Percentiles rank a stretch among this genome's conserved stretches.
phyloP scores from a whole-genome alignment of 2,329 filamentous ascomycete genomes.

The Botrytis medusae region DNA sequence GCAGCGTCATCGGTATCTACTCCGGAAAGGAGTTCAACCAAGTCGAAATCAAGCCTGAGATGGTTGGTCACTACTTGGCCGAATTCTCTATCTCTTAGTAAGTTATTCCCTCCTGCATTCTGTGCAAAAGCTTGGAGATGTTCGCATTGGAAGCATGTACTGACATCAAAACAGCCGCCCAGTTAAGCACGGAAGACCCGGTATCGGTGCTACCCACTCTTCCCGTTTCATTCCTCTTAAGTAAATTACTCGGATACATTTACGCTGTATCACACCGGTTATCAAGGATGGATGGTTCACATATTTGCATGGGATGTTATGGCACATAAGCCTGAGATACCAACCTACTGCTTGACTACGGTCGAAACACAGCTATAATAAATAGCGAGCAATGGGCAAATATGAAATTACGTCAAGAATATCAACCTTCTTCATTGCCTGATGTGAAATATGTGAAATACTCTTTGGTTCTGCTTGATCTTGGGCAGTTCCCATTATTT shows the following conservation, averaged over 20 bases:
- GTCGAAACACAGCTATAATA: conserved; percentile 15
- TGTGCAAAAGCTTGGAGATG: background rate
- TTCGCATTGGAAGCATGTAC: background rate
- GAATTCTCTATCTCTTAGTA: conserved; percentile 99
- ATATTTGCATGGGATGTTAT: conserved; percentile 14
- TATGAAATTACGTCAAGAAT: conserved; percentile 14
- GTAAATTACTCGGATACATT: conserved; percentile 54
- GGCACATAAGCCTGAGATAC: conserved; percentile 6
- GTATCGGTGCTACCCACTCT: conserved; percentile 99
- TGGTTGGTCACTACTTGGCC: conserved; percentile 99
- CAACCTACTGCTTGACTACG: conserved; percentile 6
- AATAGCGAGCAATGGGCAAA: conserved; percentile 14
- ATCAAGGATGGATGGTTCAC: conserved; percentile 16
- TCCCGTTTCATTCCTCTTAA: conserved; percentile 99
- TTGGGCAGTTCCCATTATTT: background rate
- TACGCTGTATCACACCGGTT: conserved; percentile 29
- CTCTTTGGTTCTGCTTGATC: background rate
- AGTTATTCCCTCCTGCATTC: conserved; percentile 45
- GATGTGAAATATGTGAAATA: background rate
- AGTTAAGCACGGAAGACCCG: conserved; percentile 99
- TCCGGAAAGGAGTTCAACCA: conserved; percentile 99
- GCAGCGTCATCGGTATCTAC: conserved; percentile 98
- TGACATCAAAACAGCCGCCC: conserved; percentile 69
- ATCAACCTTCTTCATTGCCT: background rate
- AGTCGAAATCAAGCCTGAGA: conserved; percentile 99